Conservation (phyloP, 2,329 filamentous ascomycete genomes). For the Trichoderma brevicompactum region DNA sequence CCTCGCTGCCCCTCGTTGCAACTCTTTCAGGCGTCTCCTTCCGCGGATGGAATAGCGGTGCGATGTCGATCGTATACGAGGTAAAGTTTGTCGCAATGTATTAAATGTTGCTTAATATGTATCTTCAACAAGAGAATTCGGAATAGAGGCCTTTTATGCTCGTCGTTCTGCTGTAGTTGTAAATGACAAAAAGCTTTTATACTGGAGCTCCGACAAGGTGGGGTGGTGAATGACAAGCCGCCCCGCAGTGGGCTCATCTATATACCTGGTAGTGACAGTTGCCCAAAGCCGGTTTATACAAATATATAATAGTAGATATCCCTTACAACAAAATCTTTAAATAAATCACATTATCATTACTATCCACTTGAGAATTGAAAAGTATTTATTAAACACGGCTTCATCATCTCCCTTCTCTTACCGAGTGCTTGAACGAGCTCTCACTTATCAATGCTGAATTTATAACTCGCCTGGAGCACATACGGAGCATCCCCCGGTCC, state of each 20-base stretch:
- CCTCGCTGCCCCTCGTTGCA: constrained; percentile 11
- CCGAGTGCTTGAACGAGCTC: background rate
- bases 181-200: constrained; percentile 20
- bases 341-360: no score
- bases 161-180: background rate
- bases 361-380: no score
- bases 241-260: constrained; percentile 7
- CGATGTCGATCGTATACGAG: background rate
- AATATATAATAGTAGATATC: no score
- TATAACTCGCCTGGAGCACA: constrained; percentile 65
- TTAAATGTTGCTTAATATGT: no score
- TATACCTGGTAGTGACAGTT: no score
- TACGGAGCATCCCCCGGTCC: constrained; percentile 63
- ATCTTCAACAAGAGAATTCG: no score
- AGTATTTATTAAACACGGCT: background rate
- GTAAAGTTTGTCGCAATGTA: no score
- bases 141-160: no score
- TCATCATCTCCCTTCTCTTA: background rate
- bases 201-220: constrained; percentile 3
- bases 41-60: background rate
- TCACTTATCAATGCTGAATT: constrained; percentile 53
- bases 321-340: no score
- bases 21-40: background rate
- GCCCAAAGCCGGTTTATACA: no score
- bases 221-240: constrained; percentile 10